Evolutionary conservation across 345 rosid species (phyloP).

Genomic region (Populus tremula): DNA sequence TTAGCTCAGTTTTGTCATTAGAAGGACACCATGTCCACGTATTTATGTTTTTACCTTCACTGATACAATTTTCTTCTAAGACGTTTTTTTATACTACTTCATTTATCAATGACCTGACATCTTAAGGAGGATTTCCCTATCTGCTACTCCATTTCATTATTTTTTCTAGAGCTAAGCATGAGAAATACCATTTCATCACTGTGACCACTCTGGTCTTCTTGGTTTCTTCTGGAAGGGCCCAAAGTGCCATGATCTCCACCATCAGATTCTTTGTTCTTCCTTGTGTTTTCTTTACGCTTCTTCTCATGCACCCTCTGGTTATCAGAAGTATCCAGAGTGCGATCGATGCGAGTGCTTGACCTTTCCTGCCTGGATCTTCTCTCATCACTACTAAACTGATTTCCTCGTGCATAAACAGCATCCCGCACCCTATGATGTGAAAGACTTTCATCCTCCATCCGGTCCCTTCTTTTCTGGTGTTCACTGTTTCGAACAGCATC

Average conservation of each 20-base stretch:
- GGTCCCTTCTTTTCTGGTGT: slow-evolving; percentile 67
- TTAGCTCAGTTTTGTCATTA: not conserved
- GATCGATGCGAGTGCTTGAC: slow-evolving; percentile 54
- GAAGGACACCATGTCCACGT: not conserved
- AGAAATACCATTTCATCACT: slow-evolving; percentile 69
- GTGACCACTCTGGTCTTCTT: slow-evolving; percentile 64
- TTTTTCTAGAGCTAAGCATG: not conserved
- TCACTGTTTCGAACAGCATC: slow-evolving; percentile 60
- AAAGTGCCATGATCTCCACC: slow-evolving; percentile 45
- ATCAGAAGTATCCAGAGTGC: slow-evolving; percentile 47
- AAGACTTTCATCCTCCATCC: slow-evolving; percentile 56
- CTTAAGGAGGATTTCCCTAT: slow-evolving; percentile 10
- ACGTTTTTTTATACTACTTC: slow-evolving; percentile 7
- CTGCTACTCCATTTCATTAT: not conserved
- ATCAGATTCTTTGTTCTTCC: slow-evolving; percentile 68
- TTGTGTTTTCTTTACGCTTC: slow-evolving; percentile 60
- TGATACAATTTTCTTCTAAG: not conserved
- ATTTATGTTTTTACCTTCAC: not conserved
- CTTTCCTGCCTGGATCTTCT: slow-evolving; percentile 72
- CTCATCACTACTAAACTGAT: slow-evolving; percentile 47
- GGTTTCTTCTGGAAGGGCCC: slow-evolving; percentile 53
- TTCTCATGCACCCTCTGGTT: slow-evolving; percentile 59
- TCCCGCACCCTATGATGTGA: slow-evolving; percentile 60
- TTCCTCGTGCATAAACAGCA: slow-evolving; percentile 56
- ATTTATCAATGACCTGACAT: slow-evolving; percentile 18